These are phyloP conservation scores for Candida sanyaensis DNA, from an alignment of 1,139 yeast genomes.

Conservation along the genomic window DNA sequence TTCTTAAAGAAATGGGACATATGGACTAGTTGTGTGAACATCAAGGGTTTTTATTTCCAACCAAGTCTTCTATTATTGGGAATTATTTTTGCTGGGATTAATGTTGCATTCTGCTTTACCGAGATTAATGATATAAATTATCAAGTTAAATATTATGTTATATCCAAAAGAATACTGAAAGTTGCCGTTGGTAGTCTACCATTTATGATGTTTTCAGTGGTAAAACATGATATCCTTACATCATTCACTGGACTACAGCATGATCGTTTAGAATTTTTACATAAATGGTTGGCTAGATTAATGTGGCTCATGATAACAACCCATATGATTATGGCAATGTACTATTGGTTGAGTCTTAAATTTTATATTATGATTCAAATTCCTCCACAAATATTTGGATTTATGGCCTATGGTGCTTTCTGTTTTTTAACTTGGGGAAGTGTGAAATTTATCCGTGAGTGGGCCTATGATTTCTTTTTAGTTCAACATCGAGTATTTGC, in stretches of 20 bases:
- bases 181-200: conserved; percentile 46
- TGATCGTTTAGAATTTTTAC: conserved; percentile 41
- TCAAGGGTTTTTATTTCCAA: conserved; percentile 30
- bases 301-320: conserved; percentile 40
- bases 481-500: conserved; percentile 45
- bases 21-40: conserved; percentile 26
- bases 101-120: conserved; percentile 24
- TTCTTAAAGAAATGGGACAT: conserved; percentile 29
- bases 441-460: conserved; percentile 35
- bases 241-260: conserved; percentile 43
- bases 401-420: conserved; percentile 45
- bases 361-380: conserved; percentile 45
- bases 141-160: conserved; percentile 36
- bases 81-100: conserved; percentile 27
- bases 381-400: conserved; percentile 56
- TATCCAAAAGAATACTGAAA: conserved; percentile 45
- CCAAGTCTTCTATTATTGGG: conserved; percentile 40
- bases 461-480: conserved; percentile 48
- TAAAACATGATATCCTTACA: conserved; percentile 42
- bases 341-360: conserved; percentile 44
- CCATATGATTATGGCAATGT: conserved; percentile 32
- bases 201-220: conserved; percentile 33
- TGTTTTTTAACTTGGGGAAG: conserved; percentile 40
- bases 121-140: conserved; percentile 42
- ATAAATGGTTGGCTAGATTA: conserved; percentile 47